phyloP scores from a whole-genome alignment of 345 rosid species.

The Corchorus olitorius region DNA sequence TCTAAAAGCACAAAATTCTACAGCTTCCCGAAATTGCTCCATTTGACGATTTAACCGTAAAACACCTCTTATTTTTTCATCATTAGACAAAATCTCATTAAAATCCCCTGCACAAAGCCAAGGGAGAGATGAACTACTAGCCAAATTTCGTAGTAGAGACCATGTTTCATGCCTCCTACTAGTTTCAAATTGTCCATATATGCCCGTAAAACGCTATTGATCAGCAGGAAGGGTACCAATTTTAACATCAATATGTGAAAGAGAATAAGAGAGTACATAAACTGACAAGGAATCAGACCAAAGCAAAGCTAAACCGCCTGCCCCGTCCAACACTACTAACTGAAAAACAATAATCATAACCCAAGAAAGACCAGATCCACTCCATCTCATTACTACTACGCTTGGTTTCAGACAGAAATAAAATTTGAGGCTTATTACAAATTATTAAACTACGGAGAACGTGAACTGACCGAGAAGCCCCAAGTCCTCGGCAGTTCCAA shows the following conservation, averaged over 20 bases:
- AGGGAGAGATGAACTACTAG: too few species aligned
- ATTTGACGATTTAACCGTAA: too few species aligned
- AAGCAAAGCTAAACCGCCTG: neutral
- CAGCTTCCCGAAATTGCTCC: too few species aligned
- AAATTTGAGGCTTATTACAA: neutral
- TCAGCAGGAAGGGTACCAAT: too few species aligned
- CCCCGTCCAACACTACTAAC: neutral
- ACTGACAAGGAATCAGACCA: neutral
- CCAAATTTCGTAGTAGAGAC: too few species aligned
- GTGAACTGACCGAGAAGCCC: neutral
- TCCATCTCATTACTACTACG: neutral
- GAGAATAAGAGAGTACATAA: neutral
- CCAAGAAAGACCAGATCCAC: neutral
- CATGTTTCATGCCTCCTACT: too few species aligned
- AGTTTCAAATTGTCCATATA: too few species aligned
- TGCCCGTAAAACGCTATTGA: too few species aligned
- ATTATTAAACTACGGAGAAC: neutral
- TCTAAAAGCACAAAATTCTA: too few species aligned
- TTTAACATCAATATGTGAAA: neutral
- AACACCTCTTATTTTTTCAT: too few species aligned
- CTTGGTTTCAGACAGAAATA: neutral
- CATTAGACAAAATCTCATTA: too few species aligned
- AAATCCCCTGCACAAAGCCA: too few species aligned
- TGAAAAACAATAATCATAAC: neutral
- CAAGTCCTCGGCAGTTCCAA: neutral